Evolutionary conservation across 495 filamentous ascomycete species (phyloP), one percentile per base, ranked within the genome.

Genomic region (Podospora pseudocomata): DNA sequence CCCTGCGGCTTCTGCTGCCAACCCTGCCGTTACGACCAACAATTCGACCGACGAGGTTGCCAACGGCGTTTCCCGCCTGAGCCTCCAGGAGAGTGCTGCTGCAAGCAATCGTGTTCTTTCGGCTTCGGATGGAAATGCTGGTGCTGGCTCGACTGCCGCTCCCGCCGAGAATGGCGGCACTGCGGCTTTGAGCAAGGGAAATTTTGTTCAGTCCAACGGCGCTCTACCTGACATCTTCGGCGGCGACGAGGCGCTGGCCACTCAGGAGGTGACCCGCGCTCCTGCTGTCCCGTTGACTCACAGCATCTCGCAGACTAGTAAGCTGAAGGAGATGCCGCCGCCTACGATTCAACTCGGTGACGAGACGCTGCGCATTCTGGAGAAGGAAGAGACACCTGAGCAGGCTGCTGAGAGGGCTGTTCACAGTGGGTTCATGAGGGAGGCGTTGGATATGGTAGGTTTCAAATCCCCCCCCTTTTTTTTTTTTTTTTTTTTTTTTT

Each of bases 381-480:
- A 57, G 4, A 70, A 68, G 61, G 61, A 49, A 20, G 70, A 73
- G 54, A 76, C 71, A 7, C 73, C 74, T 7, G 73, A 74, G 63
- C 65, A 77, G 68, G 74, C 71, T 9, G 75, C 74, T 13, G 78
- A 80, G 67, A 71, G 69, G 65, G 70, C 70, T 19, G 67, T 73
- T 27, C 88, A 91, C 73, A 78, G 84, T 59, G 76, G 75, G 30
- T 92, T 87, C 75, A 93, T 93, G 89, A 82, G 84, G 70, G 85
- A 91, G 73, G 90, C 90, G 32, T 76, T 92, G 30, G 74, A 81
- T 70, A 89, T 92, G 88, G 89, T 90, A 82, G 68, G 78, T 70
- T 26, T 58, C 9, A 7, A 0, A 15, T n/a, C n/a, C n/a, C n/a
- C n/a, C n/a, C n/a, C n/a, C n/a, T n/a, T n/a, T n/a, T n/a, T n/a